These are phyloP conservation scores for Alternaria gaisen DNA, from an alignment of 2,329 filamentous ascomycete genomes.

Conservation along the genomic window DNA sequence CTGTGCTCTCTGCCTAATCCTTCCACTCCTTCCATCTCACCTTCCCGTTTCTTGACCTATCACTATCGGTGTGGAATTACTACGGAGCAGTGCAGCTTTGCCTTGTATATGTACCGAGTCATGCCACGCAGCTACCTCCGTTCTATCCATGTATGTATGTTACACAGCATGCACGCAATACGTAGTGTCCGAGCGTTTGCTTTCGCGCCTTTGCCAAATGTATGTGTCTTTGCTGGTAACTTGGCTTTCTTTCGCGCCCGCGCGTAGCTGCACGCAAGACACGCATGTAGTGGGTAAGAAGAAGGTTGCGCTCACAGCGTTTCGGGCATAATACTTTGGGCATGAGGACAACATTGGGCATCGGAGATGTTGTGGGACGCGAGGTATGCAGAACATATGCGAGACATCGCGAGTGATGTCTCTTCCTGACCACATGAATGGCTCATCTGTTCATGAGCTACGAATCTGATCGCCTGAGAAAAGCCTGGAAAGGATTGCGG, in stretches of 20 bases:
- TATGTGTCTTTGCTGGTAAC: neutral
- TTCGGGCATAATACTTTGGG: neutral
- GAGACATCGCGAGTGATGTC: conserved; percentile 4
- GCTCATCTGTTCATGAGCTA: neutral
- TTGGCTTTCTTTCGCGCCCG: neutral
- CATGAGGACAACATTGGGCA: neutral
- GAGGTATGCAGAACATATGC: conserved; percentile 6
- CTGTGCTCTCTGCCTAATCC: conserved; percentile 6
- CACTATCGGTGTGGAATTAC: conserved; percentile 2
- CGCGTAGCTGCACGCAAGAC: neutral
- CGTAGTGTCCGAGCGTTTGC: conserved; percentile 6
- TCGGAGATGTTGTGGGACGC: neutral
- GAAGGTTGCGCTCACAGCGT: neutral
- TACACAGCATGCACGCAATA: conserved; percentile 19
- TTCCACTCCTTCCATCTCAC: neutral
- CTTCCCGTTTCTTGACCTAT: conserved; percentile 2
- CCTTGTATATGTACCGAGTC: conserved; percentile 12
- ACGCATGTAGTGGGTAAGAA: conserved; percentile 5
- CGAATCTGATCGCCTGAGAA: neutral
- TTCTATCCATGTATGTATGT: conserved; percentile 8
- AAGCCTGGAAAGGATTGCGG: conserved; percentile 1
- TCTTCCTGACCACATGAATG: neutral
- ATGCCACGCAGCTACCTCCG: conserved; percentile 8
- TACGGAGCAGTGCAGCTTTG: conserved; percentile 11
- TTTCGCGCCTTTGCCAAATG: neutral